These are phyloP conservation scores for Trichophyton equinum DNA, from an alignment of 2,329 filamentous ascomycete genomes.

Conservation along the genomic window DNA sequence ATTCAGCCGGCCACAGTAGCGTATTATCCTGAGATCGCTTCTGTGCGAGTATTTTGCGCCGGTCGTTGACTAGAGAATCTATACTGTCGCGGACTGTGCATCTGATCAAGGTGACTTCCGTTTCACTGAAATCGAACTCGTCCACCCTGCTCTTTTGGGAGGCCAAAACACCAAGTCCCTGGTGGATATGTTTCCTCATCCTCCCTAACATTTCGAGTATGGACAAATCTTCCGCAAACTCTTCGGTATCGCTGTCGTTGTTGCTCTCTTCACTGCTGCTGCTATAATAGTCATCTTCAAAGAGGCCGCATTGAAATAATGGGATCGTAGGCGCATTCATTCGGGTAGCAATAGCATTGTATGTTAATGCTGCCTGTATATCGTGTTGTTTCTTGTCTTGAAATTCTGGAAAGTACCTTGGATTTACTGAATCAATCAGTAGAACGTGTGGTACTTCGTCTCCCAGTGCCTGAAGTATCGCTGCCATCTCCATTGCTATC, in stretches of 20 bases:
- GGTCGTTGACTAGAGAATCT: conserved; percentile 1
- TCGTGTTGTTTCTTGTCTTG: conserved; percentile 9
- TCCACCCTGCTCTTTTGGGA: neutral
- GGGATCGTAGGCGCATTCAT: conserved; percentile 8
- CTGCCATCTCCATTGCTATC: conserved; percentile 20
- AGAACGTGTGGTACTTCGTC: conserved; percentile 14
- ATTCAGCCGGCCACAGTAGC: conserved; percentile 2
- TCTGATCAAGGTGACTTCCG: conserved; percentile 5
- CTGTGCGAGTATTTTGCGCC: conserved; percentile 3
- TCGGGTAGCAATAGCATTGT: conserved; percentile 8
- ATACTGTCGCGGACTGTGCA: conserved; percentile 4
- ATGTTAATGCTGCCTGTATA: conserved; percentile 7
- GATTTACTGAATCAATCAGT: conserved; percentile 17
- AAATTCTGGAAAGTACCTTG: conserved; percentile 9
- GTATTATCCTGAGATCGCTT: conserved; percentile 1
- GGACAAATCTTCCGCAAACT: conserved; percentile 3
- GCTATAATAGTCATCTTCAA: conserved; percentile 7
- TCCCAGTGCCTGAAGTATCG: conserved; percentile 11
- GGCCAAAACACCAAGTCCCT: conserved; percentile 4
- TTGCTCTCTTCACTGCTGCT: conserved; percentile 7
- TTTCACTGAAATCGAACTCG: conserved; percentile 2
- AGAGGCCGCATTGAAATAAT: conserved; percentile 4
- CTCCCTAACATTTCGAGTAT: conserved; percentile 4
- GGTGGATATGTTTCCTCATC: conserved; percentile 8
- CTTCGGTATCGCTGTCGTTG: conserved; percentile 4